Evolutionary conservation across 805 yeast genomes (phyloP).

Genomic region (Myxozyma neglecta): DNA sequence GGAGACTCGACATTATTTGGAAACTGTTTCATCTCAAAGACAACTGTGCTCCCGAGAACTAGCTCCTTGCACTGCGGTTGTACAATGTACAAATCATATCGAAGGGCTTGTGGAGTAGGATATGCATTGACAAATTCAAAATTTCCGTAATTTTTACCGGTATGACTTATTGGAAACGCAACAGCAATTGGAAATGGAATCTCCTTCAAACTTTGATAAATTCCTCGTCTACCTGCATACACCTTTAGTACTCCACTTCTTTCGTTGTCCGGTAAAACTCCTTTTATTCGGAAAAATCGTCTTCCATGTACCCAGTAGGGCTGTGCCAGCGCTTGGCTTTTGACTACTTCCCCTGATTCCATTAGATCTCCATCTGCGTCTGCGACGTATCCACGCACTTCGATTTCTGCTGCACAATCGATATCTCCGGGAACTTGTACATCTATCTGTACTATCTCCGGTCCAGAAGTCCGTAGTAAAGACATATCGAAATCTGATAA

Average conservation of each 20-base stretch:
- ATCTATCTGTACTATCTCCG: constrained; percentile 78
- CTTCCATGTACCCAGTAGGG: constrained; percentile 64
- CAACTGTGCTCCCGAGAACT: constrained; percentile 57
- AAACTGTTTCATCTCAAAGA: constrained; percentile 63
- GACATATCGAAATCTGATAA: constrained; percentile 75
- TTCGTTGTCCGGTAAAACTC: constrained; percentile 69
- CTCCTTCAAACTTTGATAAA: constrained; percentile 21
- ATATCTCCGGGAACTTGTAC: constrained; percentile 67
- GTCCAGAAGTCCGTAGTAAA: constrained; percentile 66
- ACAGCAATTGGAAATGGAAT: constrained; percentile 43
- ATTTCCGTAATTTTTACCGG: constrained; percentile 43
- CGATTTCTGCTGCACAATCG: constrained; percentile 58
- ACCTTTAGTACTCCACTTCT: constrained; percentile 71
- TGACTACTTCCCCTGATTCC: constrained; percentile 36
- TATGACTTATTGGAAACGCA: constrained; percentile 26
- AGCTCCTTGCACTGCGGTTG: constrained; percentile 79
- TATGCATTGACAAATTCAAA: constrained; percentile 69
- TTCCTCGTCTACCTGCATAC: constrained; percentile 66
- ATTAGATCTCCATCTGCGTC: constrained; percentile 40
- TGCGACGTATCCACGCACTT: constrained; percentile 31
- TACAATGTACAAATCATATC: constrained; percentile 74
- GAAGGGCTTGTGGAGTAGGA: constrained; percentile 67
- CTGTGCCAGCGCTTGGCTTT: constrained; percentile 71
- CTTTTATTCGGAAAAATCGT: constrained; percentile 76
- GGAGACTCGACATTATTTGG: constrained; percentile 39